Percentiles rank a stretch among this genome's conserved stretches.
These are phyloP conservation scores for Pseudocercospora vitis DNA, from an alignment of 2,329 filamentous ascomycete species.

Conservation along the genomic window DNA sequence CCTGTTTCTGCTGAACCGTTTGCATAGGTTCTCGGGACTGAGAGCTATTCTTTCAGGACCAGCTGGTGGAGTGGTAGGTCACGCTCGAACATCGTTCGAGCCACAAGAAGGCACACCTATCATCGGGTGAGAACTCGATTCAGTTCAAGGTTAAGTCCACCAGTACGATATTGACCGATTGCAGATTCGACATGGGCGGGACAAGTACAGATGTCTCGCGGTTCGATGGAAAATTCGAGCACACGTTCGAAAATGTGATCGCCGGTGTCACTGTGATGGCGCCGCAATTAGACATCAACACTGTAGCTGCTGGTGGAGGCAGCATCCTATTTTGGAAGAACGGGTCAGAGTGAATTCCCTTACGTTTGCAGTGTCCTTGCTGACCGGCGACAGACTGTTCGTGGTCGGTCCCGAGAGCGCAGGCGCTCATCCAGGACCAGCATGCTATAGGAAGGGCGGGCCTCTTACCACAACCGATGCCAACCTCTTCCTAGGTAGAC, in stretches of 20 bases:
- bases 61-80: conserved; percentile 40
- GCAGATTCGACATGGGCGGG: conserved; percentile 29
- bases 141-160: too few relatives aligned
- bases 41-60: conserved; percentile 39
- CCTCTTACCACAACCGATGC: conserved; percentile 40
- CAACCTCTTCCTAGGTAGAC: conserved; percentile 38
- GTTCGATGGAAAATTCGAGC: conserved; percentile 37
- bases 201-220: conserved; percentile 39
- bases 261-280: conserved; percentile 37
- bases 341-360: conserved; percentile 37
- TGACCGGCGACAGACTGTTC: conserved; percentile 9
- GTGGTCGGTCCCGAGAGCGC: conserved; percentile 27
- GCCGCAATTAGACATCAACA: conserved; percentile 39
- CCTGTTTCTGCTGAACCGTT: not conserved
- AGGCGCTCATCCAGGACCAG: conserved; percentile 37
- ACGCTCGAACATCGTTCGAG: conserved; percentile 38
- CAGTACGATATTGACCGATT: too few relatives aligned
- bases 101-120: conserved; percentile 29
- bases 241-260: conserved; percentile 38
- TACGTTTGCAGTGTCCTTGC: conserved; percentile 60
- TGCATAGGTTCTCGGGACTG: conserved; percentile 32
- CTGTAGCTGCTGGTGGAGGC: conserved; percentile 50
- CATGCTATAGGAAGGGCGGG: conserved; percentile 39
- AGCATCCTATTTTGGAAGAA: conserved; percentile 40
- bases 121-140: too few relatives aligned